phyloP scores from a whole-genome alignment of 2,329 filamentous ascomycete genomes.

The Colletotrichum sp. region DNA sequence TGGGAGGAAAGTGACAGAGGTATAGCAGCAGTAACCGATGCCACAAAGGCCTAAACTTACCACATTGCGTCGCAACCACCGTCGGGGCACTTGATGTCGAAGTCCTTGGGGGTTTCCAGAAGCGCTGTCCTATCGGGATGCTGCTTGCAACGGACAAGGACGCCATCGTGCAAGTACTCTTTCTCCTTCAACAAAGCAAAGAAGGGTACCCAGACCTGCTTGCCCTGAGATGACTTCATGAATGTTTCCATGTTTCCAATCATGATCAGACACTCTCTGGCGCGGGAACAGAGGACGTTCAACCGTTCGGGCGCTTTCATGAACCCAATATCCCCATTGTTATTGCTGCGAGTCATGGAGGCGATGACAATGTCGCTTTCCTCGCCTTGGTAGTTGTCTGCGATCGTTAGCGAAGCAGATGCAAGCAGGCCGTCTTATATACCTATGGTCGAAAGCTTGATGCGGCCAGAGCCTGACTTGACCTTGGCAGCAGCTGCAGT shows the following conservation, averaged over 20 bases:
- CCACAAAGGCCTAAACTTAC: slow-evolving; percentile 41
- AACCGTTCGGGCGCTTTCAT: slow-evolving; percentile 69
- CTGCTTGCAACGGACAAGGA: slow-evolving; percentile 64
- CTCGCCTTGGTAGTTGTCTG: slow-evolving; percentile 81
- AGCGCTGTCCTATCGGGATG: slow-evolving; percentile 57
- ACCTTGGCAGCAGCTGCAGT: slow-evolving; percentile 54
- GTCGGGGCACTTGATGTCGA: slow-evolving; percentile 67
- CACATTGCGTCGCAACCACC: slow-evolving; percentile 72
- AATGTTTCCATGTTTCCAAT: slow-evolving; percentile 75
- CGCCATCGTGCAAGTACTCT: slow-evolving; percentile 60
- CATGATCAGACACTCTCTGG: slow-evolving; percentile 69
- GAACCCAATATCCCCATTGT: slow-evolving; percentile 70
- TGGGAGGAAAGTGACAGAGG: background rate
- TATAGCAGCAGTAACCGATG: background rate
- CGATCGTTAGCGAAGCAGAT: background rate
- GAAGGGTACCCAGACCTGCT: slow-evolving; percentile 60
- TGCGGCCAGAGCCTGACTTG: slow-evolving; percentile 45
- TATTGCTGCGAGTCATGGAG: slow-evolving; percentile 72
- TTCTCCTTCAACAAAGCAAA: slow-evolving; percentile 59
- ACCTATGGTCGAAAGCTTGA: slow-evolving; percentile 75
- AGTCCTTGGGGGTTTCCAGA: slow-evolving; percentile 58
- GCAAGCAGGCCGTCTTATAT: slow-evolving; percentile 26
- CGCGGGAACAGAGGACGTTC: slow-evolving; percentile 73
- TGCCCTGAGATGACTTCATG: slow-evolving; percentile 61
- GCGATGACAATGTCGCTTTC: slow-evolving; percentile 76